These are phyloP conservation scores for Penicillium decumbens DNA, from an alignment of 2,329 filamentous ascomycete genomes.

Conservation along the genomic window DNA sequence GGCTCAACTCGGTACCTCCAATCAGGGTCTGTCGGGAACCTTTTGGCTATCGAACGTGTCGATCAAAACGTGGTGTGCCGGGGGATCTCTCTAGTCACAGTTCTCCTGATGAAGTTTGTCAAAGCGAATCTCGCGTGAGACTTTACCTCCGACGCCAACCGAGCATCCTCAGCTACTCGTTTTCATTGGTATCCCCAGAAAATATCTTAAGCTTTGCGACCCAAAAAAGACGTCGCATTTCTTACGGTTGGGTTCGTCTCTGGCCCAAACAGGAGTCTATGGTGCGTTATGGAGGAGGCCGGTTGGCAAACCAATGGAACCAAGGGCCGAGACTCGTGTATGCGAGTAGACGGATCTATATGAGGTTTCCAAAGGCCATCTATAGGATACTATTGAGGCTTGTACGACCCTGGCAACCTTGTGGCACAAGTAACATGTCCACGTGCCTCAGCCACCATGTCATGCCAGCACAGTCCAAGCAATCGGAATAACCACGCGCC, in stretches of 20 bases:
- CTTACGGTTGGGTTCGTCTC: not conserved
- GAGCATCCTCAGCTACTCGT: not conserved
- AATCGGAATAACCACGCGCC: slow-evolving; percentile 3
- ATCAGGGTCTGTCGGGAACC: not conserved
- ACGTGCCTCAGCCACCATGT: not conserved
- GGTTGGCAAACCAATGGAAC: not conserved
- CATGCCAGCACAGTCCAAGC: slow-evolving; percentile 2
- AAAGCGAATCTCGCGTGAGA: not conserved
- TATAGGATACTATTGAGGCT: not conserved
- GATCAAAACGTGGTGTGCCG: slow-evolving; percentile 3
- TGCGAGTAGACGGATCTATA: not conserved
- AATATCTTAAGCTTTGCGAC: not conserved
- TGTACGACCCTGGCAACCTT: not conserved
- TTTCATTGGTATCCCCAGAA: not conserved
- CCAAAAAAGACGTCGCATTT: not conserved
- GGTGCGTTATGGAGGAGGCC: not conserved
- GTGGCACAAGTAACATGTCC: not conserved
- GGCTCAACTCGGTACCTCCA: not conserved
- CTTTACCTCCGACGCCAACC: not conserved
- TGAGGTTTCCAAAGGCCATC: not conserved
- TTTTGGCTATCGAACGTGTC: not conserved
- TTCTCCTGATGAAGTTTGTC: not conserved
- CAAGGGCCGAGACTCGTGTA: not conserved
- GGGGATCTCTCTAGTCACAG: not conserved
- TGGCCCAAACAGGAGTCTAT: not conserved